Base-by-base conservation (phyloP, 306 rosid genomes). In the Begonia masoniana region DNA sequence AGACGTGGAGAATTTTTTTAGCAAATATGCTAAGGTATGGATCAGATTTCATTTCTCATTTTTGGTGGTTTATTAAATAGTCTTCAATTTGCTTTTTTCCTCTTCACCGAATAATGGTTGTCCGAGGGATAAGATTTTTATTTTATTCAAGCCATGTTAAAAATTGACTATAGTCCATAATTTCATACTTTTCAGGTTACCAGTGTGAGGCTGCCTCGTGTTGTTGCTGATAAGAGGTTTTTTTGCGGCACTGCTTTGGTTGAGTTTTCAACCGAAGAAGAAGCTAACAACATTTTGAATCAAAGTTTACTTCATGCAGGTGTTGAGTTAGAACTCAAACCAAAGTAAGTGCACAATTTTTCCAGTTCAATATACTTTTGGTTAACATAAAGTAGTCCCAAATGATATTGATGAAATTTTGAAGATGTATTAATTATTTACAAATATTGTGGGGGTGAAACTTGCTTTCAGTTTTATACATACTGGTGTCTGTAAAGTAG, bases 131-230 rank as follows among this genome's bases (percentile, higher is more conserved):
- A 26, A 26, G 19, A 26, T 6, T 26, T 26, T 26, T 6, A 26
- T 26, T 26, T 26, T 26, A 26, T 26, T 26, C 35, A 26, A 26
- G 35, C 35, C 35, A 26, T 26, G 35, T 26, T 26, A 26, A 26
- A 26, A 3, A 26, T 26, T 26, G 35, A 26, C 1, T 26, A 3
- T 26, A 26, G 35, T 26, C 35, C 4, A 3, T 26, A 6, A 26
- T 26, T 26, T 26, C 19, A 13, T 36, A 41, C 14, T 26, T 64
- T 72, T 72, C 86, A 88, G 97, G 82, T 88, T 54, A 84, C 71
- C 67, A 88, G 95, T 56, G 85, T 88, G 53, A 77, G 97, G 71
- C 74, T 88, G 52, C 92, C 93, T 15, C 97, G 91, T 52, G 85
- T 81, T 71, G 84, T 88, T 62, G 84, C 88, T 9, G 93, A 88